phyloP scores from a whole-genome alignment of 1,139 yeast genomes.

The Zygoascus hellenicus region DNA sequence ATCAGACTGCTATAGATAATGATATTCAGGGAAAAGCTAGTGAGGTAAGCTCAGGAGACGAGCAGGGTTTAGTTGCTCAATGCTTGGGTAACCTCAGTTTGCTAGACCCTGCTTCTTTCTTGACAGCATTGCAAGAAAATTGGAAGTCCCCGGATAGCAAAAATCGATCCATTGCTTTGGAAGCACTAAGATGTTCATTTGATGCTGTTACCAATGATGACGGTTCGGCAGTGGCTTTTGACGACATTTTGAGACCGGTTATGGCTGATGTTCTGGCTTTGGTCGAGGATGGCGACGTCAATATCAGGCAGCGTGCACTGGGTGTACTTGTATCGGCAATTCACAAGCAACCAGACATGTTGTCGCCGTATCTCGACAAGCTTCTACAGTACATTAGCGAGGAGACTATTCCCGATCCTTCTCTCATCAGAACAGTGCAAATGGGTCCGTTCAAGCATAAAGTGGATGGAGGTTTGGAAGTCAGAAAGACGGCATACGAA shows the following conservation, averaged over 20 bases:
- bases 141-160: constrained; percentile 24
- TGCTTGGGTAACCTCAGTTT: constrained; percentile 35
- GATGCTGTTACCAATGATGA: constrained; percentile 15
- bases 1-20: not conserved
- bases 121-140: constrained; percentile 26
- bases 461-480: constrained; percentile 71
- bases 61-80: constrained; percentile 34
- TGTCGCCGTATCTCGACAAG: constrained; percentile 45
- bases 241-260: constrained; percentile 29
- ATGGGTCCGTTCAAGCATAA: constrained; percentile 88
- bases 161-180: constrained; percentile 30
- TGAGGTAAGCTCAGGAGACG: constrained; percentile 21
- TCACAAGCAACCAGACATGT: constrained; percentile 50
- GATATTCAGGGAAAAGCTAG: not conserved
- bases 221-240: constrained; percentile 27
- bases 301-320: constrained; percentile 48
- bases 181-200: constrained; percentile 36
- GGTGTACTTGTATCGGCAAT: constrained; percentile 56
- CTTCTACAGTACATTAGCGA: constrained; percentile 50
- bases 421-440: constrained; percentile 59
- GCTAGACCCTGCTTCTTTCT: constrained; percentile 26
- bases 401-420: constrained; percentile 52
- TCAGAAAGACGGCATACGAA: constrained; percentile 70
- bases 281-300: constrained; percentile 30
- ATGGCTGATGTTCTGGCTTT: constrained; percentile 36